These are phyloP conservation scores for Triangularia verruculosa DNA, from an alignment of 2,329 filamentous ascomycete genomes.

Conservation along the genomic window DNA sequence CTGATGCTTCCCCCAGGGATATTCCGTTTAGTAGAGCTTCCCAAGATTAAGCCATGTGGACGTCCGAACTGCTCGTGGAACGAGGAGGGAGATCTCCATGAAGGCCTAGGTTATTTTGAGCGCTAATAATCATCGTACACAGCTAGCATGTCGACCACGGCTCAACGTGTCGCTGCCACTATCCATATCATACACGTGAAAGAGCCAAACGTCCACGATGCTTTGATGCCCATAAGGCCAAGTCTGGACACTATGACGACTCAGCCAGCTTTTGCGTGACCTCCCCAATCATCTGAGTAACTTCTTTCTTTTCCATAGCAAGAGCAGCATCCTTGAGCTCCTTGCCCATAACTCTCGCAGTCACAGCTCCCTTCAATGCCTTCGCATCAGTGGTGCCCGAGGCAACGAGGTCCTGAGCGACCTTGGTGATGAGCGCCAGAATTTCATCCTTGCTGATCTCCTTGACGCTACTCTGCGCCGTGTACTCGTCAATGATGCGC, in stretches of 20 bases:
- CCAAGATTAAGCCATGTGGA: neutral
- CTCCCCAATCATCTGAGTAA: neutral
- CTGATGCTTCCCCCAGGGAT: neutral
- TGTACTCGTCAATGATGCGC: conserved; percentile 63
- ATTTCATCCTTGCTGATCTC: conserved; percentile 59
- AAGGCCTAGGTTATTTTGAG: neutral
- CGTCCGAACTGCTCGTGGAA: neutral
- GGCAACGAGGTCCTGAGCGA: conserved; percentile 49
- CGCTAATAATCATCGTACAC: neutral
- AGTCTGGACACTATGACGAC: conserved; percentile 49
- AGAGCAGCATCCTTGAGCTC: neutral
- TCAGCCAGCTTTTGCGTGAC: neutral
- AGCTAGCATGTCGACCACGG: neutral
- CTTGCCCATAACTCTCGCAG: conserved; percentile 54
- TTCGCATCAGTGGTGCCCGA: conserved; percentile 43
- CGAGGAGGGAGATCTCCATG: neutral
- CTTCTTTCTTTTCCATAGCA: neutral
- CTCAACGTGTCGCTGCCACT: neutral
- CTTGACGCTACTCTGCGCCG: conserved; percentile 56
- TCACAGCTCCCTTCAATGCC: conserved; percentile 55
- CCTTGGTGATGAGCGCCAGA: conserved; percentile 47
- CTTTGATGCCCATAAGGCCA: conserved; percentile 26
- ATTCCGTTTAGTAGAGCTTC: neutral
- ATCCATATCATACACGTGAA: neutral
- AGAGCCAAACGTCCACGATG: conserved; percentile 24